Evolutionary conservation across 805 yeast genomes (phyloP).

Genomic region (Kodamaea kaohsiungensis): DNA sequence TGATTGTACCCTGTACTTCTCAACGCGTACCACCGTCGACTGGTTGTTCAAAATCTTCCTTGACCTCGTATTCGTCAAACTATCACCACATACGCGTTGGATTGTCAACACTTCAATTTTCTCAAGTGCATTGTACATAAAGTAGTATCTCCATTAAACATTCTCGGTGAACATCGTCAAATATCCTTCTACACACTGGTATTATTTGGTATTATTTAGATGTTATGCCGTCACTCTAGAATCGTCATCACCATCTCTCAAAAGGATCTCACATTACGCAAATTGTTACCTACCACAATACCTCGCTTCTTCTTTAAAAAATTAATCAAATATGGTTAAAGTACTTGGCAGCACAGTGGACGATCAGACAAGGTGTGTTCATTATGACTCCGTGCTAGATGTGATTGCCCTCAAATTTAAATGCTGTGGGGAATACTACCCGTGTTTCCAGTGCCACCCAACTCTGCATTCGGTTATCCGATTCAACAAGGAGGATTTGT

Average conservation of each 20-base stretch:
- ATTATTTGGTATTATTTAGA: neutral
- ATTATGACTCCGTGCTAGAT: constrained; percentile 36
- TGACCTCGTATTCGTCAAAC: neutral
- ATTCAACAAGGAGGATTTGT: constrained; percentile 13
- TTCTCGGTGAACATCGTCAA: neutral
- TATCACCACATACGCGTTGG: neutral
- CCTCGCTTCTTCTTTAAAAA: neutral
- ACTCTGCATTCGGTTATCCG: constrained; percentile 17
- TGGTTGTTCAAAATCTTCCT: neutral
- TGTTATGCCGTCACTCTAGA: neutral
- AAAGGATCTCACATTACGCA: neutral
- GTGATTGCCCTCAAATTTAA: constrained; percentile 41
- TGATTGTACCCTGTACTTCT: neutral
- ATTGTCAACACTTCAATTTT: neutral
- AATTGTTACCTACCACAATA: neutral
- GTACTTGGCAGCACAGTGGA: constrained; percentile 21
- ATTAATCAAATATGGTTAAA: neutral
- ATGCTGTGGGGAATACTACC: constrained; percentile 39
- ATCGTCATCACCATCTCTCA: neutral
- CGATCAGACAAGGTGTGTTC: constrained; percentile 36
- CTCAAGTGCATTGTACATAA: neutral
- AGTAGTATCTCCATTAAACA: neutral
- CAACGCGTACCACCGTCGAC: neutral
- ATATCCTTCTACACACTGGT: neutral
- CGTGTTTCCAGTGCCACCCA: constrained; percentile 42